A percentile compares a stretch with the other conserved stretches of the same genome.
These are phyloP conservation scores for Leccinum longicurvipes DNA, from an alignment of 768 basidiomycete genomes.

Conservation along the genomic window DNA sequence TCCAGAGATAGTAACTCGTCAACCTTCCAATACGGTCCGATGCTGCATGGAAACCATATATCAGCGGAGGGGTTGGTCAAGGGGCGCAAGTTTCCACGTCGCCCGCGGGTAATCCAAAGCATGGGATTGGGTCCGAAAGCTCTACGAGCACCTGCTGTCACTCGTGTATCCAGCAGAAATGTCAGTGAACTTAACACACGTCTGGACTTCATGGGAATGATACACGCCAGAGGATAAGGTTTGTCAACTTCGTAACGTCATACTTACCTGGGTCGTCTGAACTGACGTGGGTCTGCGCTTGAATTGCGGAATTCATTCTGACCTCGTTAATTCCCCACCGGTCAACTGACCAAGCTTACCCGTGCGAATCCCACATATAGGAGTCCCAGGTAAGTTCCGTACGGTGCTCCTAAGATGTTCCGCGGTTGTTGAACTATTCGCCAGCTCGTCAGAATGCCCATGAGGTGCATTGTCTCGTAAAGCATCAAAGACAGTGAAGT, in stretches of 20 bases:
- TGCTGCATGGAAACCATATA: too few species aligned
- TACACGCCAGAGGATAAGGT: neutral
- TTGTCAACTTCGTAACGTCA: neutral
- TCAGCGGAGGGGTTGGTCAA: neutral
- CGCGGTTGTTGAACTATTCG: neutral
- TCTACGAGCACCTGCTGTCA: neutral
- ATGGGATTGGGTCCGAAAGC: neutral
- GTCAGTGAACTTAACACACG: neutral
- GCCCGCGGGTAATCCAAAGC: neutral
- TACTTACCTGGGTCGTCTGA: neutral
- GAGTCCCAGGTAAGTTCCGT: neutral
- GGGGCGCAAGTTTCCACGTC: neutral
- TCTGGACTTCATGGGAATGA: neutral
- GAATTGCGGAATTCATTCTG: neutral
- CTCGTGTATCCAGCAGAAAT: neutral
- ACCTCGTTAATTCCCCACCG: neutral
- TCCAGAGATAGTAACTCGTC: neutral
- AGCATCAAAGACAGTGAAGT: conserved; percentile 1
- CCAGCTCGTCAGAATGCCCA: neutral
- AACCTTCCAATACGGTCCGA: neutral
- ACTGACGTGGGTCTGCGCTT: neutral
- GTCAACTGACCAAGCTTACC: neutral
- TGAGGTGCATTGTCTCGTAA: neutral
- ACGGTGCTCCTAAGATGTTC: neutral
- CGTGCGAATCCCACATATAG: neutral